phyloP scores from a whole-genome alignment of 306 rosid species.

The Cucumis hystrix region DNA sequence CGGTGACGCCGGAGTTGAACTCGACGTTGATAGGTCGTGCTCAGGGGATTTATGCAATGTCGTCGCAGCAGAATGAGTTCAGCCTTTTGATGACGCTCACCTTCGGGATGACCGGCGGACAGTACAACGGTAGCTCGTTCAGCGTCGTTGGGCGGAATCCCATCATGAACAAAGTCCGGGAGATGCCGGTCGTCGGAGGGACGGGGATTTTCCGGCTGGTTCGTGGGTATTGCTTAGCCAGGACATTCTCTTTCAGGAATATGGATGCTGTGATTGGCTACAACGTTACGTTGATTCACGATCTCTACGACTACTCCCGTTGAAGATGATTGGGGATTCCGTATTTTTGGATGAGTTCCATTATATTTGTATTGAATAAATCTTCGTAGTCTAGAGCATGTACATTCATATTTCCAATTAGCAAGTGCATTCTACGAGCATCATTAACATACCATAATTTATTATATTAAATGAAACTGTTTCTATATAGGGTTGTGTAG shows the following conservation, averaged over 20 bases:
- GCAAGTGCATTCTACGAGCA: neutral
- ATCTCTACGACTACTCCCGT: neutral
- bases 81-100: conserved; percentile 16
- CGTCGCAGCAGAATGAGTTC: conserved; percentile 15
- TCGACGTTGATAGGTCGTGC: conserved; percentile 14
- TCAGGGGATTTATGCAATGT: conserved; percentile 10
- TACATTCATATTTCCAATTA: neutral
- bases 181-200: neutral
- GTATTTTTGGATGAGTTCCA: neutral
- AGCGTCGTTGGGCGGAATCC: neutral
- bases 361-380: neutral
- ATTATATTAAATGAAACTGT: neutral
- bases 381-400: neutral
- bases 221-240: neutral
- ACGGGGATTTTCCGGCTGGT: neutral
- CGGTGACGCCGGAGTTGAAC: conserved; percentile 10
- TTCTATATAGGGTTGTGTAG: neutral
- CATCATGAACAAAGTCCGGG: neutral
- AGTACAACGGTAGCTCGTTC: neutral
- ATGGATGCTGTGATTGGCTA: neutral
- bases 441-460: neutral
- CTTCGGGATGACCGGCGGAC: conserved; percentile 1
- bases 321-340: neutral
- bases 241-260: neutral
- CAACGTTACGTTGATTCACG: neutral